Evolutionary conservation across 495 filamentous ascomycete genomes (phyloP).

Genomic region (Penicillium pancosmium): DNA sequence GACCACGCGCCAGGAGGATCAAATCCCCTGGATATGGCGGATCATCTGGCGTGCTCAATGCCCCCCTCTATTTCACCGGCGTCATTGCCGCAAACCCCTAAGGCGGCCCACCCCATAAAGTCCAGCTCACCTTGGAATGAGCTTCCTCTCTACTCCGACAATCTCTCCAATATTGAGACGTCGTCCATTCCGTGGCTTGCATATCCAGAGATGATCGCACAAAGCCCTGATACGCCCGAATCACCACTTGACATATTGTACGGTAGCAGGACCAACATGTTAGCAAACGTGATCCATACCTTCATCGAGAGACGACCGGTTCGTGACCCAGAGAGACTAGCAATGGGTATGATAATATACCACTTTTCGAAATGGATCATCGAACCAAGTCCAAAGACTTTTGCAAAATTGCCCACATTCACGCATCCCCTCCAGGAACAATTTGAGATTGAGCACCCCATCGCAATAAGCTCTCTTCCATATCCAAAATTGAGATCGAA

Average conservation of each 20-base stretch:
- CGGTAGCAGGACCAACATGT: slow-evolving; percentile 28
- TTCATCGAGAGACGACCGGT: slow-evolving; percentile 23
- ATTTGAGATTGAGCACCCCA: slow-evolving; percentile 24
- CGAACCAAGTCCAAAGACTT: slow-evolving; percentile 26
- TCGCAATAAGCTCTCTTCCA: slow-evolving; percentile 21
- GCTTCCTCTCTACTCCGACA: slow-evolving; percentile 26
- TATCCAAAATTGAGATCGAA: slow-evolving; percentile 30
- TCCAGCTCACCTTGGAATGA: slow-evolving; percentile 18
- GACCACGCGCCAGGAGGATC: not conserved
- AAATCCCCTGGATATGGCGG: not conserved
- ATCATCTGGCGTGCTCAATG: not conserved
- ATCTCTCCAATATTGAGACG: slow-evolving; percentile 13
- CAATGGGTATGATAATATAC: slow-evolving; percentile 28
- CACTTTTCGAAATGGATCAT: slow-evolving; percentile 28
- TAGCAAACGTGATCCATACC: slow-evolving; percentile 31
- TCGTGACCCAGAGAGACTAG: slow-evolving; percentile 31
- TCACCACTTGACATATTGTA: slow-evolving; percentile 35
- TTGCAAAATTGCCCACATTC: slow-evolving; percentile 18
- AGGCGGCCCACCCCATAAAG: not conserved
- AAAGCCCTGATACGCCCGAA: slow-evolving; percentile 23
- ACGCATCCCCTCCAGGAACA: slow-evolving; percentile 25
- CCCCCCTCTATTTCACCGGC: not conserved
- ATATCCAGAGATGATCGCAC: slow-evolving; percentile 19
- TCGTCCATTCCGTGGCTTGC: slow-evolving; percentile 21
- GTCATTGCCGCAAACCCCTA: not conserved